Percentiles rank a stretch among this genome's conserved stretches.
Evolutionary conservation across 148 eudicot genomes (phyloP).

Genomic region (Arctostaphylos glauca): DNA sequence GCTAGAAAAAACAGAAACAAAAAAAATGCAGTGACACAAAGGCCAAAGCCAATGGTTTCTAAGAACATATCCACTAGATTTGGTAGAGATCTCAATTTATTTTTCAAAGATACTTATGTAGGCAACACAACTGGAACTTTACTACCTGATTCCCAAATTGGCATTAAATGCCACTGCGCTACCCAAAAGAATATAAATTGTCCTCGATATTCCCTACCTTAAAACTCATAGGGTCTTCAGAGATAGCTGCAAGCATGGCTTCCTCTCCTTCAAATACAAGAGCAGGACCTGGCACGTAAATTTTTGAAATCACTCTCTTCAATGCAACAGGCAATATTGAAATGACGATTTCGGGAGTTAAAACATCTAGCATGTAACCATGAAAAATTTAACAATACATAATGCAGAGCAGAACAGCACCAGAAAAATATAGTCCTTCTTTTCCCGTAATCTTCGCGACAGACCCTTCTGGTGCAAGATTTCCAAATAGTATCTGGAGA

Average conservation of each 20-base stretch:
- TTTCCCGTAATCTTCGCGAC: slow-evolving; percentile 98
- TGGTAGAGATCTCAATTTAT: background rate
- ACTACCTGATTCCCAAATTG: background rate
- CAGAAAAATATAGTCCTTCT: slow-evolving; percentile 89
- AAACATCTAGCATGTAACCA: slow-evolving; percentile 9
- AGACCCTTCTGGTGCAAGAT: slow-evolving; percentile 97
- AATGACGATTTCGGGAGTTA: background rate
- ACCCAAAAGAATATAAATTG: background rate
- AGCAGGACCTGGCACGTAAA: slow-evolving; percentile 65
- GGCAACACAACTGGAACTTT: background rate
- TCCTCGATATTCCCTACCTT: slow-evolving; percentile 43
- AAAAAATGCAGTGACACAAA: background rate
- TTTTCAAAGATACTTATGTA: background rate
- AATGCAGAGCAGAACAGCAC: slow-evolving; percentile 29
- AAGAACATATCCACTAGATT: background rate
- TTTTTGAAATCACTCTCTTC: background rate
- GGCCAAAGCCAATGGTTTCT: background rate
- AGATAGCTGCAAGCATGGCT: slow-evolving; percentile 81
- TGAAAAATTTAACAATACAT: background rate
- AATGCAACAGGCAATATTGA: background rate
- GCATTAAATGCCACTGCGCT: slow-evolving; percentile 8
- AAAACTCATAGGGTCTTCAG: slow-evolving; percentile 70
- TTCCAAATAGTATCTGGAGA: slow-evolving; percentile 87
- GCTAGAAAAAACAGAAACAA: background rate
- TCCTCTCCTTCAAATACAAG: slow-evolving; percentile 97